phyloP scores from a whole-genome alignment of 768 basidiomycete genomes.

The Fomitopsis pulvina region DNA sequence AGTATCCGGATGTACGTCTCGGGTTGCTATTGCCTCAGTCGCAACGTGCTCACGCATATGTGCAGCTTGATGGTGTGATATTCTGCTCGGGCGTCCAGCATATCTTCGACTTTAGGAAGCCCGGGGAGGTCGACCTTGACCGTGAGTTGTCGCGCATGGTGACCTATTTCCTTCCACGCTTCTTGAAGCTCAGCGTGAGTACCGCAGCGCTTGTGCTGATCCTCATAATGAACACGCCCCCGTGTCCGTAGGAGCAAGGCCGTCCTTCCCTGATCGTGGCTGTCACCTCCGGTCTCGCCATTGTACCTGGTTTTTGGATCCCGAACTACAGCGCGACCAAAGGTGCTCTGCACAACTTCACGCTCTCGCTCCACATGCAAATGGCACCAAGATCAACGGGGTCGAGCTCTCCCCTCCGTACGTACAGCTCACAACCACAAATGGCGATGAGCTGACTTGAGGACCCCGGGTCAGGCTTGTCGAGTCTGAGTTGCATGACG shows the following conservation, averaged over 20 bases:
- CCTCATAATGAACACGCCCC: neutral
- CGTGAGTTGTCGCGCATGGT: slow-evolving; percentile 31
- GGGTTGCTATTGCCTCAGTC: neutral
- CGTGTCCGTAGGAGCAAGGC: slow-evolving; percentile 30
- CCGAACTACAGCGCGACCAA: slow-evolving; percentile 52
- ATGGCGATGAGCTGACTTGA: neutral
- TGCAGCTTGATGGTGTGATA: slow-evolving; percentile 49
- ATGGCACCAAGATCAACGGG: slow-evolving; percentile 46
- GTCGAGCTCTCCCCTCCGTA: slow-evolving; percentile 56
- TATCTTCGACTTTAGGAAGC: slow-evolving; percentile 37
- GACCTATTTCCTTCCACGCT: slow-evolving; percentile 45
- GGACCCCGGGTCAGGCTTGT: slow-evolving; percentile 34
- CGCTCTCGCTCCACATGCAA: slow-evolving; percentile 39
- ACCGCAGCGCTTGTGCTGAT: too few relatives aligned
- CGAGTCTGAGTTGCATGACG: slow-evolving; percentile 57
- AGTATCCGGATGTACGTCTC: slow-evolving; percentile 41
- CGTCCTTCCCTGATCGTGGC: slow-evolving; percentile 42
- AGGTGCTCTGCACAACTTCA: slow-evolving; percentile 49
- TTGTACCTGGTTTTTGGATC: slow-evolving; percentile 35
- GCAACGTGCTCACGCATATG: neutral
- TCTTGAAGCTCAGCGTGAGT: slow-evolving; percentile 46
- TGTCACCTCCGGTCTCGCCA: slow-evolving; percentile 45
- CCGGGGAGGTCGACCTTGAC: slow-evolving; percentile 34
- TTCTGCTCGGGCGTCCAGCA: slow-evolving; percentile 50
- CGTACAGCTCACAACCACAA: slow-evolving; percentile 15